phyloP scores from a whole-genome alignment of 2,329 filamentous ascomycete genomes.

The Colletotrichum salicis region DNA sequence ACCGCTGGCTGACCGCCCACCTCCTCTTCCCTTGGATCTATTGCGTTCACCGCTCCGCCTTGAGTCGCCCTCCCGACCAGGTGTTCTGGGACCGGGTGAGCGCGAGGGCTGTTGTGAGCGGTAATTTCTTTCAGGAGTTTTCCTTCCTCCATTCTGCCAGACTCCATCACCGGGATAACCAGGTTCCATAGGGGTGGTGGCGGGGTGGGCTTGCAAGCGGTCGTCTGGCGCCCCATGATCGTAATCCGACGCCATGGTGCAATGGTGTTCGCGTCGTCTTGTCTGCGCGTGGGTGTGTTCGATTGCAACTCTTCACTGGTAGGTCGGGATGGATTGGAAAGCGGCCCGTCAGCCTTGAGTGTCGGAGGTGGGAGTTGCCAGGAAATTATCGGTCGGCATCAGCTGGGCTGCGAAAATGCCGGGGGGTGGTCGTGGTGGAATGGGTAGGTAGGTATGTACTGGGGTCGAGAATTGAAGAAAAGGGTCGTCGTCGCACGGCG shows the following conservation, averaged over 20 bases:
- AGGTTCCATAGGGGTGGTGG: constrained; percentile 42
- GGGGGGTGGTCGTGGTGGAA: constrained; percentile 10
- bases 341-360: constrained; percentile 36
- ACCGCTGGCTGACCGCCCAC: constrained; percentile 66
- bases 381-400: constrained; percentile 37
- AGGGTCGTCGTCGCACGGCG: constrained; percentile 31
- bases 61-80: constrained; percentile 52
- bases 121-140: constrained; percentile 50
- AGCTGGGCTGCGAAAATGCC: constrained; percentile 33
- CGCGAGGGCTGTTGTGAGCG: constrained; percentile 45
- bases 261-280: constrained; percentile 11
- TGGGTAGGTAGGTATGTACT: constrained; percentile 28
- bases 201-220: constrained; percentile 45
- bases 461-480: constrained; percentile 29
- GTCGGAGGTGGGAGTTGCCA: constrained; percentile 33
- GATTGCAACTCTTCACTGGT: constrained; percentile 35
- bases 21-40: constrained; percentile 61
- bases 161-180: constrained; percentile 45
- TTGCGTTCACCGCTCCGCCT: constrained; percentile 68
- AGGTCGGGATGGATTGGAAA: constrained; percentile 24
- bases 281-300: constrained; percentile 5
- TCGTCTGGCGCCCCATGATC: constrained; percentile 54
- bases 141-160: constrained; percentile 50
- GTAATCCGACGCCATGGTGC: constrained; percentile 59
- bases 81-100: constrained; percentile 46